Percentiles rank a stretch among this genome's conserved stretches.
Conservation (phyloP, 768 basidiomycete genomes). For the Lentinula lateritia region DNA sequence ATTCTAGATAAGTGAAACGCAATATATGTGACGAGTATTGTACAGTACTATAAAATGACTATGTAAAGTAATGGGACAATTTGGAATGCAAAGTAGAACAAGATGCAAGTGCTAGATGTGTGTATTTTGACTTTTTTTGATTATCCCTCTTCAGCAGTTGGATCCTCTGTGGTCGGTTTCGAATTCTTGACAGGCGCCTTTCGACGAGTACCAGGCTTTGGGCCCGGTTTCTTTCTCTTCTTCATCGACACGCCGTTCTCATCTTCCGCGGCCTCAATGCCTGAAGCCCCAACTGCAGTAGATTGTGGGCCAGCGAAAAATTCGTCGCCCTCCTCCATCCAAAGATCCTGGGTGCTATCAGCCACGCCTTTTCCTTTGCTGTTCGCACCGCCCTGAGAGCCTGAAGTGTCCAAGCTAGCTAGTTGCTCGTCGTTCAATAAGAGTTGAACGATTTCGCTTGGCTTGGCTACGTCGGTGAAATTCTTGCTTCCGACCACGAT, state of each 20-base stretch:
- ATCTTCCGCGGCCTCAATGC: conserved; percentile 27
- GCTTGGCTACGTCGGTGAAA: conserved; percentile 88
- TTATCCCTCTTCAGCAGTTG: not conserved
- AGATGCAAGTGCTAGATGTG: not conserved
- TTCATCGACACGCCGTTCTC: conserved; percentile 22
- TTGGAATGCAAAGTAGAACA: not conserved
- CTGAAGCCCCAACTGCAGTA: conserved; percentile 14
- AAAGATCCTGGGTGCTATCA: conserved; percentile 55
- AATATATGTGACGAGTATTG: not conserved
- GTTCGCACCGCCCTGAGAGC: conserved; percentile 24
- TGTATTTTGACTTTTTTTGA: not conserved
- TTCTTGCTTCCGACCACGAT: conserved; percentile 98
- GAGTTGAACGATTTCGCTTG: conserved; percentile 94
- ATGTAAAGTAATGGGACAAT: not conserved
- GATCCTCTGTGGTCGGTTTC: conserved; percentile 2
- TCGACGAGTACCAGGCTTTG: conserved; percentile 27
- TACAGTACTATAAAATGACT: conserved; percentile 4
- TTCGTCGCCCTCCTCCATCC: conserved; percentile 85
- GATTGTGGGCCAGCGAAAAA: conserved; percentile 64
- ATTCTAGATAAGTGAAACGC: not conserved
- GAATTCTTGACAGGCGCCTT: conserved; percentile 16
- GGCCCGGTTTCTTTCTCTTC: conserved; percentile 13
- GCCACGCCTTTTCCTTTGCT: conserved; percentile 30
- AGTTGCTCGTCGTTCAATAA: conserved; percentile 93
- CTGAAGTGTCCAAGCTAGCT: conserved; percentile 56